phyloP scores from a whole-genome alignment of 306 rosid genomes.

The Malus sylvestris region DNA sequence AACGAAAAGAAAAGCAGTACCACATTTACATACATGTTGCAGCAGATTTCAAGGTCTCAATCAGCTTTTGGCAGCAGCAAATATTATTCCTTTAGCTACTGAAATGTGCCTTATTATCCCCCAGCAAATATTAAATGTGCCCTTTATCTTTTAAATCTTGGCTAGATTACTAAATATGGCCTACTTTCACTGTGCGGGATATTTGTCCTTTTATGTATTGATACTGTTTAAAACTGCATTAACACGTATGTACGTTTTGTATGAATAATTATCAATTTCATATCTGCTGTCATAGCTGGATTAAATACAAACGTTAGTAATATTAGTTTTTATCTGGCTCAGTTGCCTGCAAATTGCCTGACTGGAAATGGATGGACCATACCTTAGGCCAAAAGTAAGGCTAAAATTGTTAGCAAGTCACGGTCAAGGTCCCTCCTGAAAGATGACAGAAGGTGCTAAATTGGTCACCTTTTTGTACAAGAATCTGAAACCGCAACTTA shows the following conservation, averaged over 20 bases:
- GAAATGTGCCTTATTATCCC: background rate
- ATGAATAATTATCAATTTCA: too few species aligned
- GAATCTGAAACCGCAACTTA: background rate
- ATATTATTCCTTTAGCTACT: slow-evolving; percentile 24
- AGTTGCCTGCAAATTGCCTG: background rate
- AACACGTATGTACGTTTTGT: too few species aligned
- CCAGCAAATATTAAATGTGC: background rate
- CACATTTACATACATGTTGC: slow-evolving; percentile 13
- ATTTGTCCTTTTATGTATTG: too few species aligned
- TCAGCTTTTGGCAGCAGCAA: slow-evolving; percentile 13
- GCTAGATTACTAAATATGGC: background rate
- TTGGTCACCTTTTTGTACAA: background rate
- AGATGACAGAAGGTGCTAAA: slow-evolving; percentile 15
- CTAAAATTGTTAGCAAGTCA: background rate
- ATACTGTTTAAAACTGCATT: too few species aligned
- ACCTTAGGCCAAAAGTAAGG: background rate
- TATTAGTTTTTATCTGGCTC: background rate
- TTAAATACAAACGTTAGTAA: too few species aligned
- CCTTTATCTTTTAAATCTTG: background rate
- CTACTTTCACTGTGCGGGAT: background rate
- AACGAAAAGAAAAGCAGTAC: slow-evolving; percentile 16
- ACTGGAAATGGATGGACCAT: slow-evolving; percentile 4
- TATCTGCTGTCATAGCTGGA: too few species aligned
- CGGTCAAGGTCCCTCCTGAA: background rate
- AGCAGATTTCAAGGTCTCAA: slow-evolving; percentile 14